Percentiles rank a stretch among this genome's conserved stretches.
Evolutionary conservation across 495 filamentous ascomycete species (phyloP).

Genomic region (Xylaria acuta): DNA sequence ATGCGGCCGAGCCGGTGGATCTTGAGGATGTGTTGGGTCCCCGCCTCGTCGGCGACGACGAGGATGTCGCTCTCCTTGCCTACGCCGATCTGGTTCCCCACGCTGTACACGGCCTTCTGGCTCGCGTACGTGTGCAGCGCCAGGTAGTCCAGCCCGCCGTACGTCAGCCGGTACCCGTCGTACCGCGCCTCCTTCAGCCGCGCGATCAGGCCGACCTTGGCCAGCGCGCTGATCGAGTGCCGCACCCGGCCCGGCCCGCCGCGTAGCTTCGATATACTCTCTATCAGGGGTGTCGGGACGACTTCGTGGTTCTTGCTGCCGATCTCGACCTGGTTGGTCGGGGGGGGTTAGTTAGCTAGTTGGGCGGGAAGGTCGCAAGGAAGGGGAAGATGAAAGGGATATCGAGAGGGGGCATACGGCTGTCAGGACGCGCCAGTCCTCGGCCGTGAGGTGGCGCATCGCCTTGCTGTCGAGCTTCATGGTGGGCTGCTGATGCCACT

Average conservation of each 20-base stretch:
- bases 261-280: constrained; percentile 78
- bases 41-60: constrained; percentile 76
- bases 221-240: constrained; percentile 83
- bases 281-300: constrained; percentile 88
- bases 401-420: constrained; percentile 65
- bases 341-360: constrained; percentile 9
- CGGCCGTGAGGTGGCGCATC: constrained; percentile 86
- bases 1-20: constrained; percentile 95
- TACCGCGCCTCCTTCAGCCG: constrained; percentile 95
- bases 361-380: not conserved
- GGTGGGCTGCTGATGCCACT: constrained; percentile 36
- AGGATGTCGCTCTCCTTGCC: constrained; percentile 98
- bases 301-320: constrained; percentile 97
- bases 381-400: not conserved
- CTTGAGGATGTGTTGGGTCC: constrained; percentile 77
- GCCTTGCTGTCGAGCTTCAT: constrained; percentile 95
- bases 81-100: constrained; percentile 93
- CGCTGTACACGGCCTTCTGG: constrained; percentile 78
- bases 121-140: constrained; percentile 88
- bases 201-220: constrained; percentile 90
- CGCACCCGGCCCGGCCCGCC: constrained; percentile 81
- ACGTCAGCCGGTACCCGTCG: constrained; percentile 96
- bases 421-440: constrained; percentile 95
- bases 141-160: constrained; percentile 96
- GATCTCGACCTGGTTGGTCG: constrained; percentile 84